Base-by-base conservation (phyloP, 495 filamentous ascomycete genomes). In the Cercophora samala region DNA sequence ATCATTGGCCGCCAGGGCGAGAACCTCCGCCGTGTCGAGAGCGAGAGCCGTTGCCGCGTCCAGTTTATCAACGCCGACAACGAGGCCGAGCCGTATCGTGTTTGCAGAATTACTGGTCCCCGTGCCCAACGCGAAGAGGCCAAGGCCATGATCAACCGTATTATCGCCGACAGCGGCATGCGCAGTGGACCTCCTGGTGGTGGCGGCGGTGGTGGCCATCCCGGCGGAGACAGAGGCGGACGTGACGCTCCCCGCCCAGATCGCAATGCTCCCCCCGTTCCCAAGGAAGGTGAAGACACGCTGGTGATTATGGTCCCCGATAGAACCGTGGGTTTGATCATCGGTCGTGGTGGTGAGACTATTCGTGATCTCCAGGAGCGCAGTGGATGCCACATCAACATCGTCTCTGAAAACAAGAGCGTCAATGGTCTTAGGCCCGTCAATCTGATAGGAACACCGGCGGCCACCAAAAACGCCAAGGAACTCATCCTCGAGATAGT, bases 301-400 rank as follows among this genome's bases (percentile, higher is more conserved):
- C 85, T 88, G 58, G 89, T 93, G 76, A 93, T 95, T 67, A 92
- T 94, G 88, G 91, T 95, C 8, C 91, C 91, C n/a, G 92, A 93
- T 77, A 85, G 90, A 66, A 94, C 91, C 3, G 91, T 94, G 63
- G 91, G 91, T 64, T 80, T 94, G 32, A 93, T 94, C 67, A 94
- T 94, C 68, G 91, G 91, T 23, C 87, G 91, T 58, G 91, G 91
- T 22, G 91, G 91, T 26, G 91, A 94, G 77, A 93, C 91, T 5
- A 94, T 94, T 68, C 88, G 93, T 42, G 94, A 97, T 76, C 86
- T 94, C 17, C 91, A 95, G 74, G 91, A 95, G 72, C 85, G 90
- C 64, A 92, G 89, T 69, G 89, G 87, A 2, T 95, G 91, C 69
- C 91, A 95, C 76, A 91, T 95, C 66, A 95, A 95, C 76, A 94